Percentiles rank a stretch among this genome's conserved stretches.
These are phyloP conservation scores for Halophytophthora batemanensis DNA, from an alignment of 352 stramenopile species.

Conservation along the genomic window DNA sequence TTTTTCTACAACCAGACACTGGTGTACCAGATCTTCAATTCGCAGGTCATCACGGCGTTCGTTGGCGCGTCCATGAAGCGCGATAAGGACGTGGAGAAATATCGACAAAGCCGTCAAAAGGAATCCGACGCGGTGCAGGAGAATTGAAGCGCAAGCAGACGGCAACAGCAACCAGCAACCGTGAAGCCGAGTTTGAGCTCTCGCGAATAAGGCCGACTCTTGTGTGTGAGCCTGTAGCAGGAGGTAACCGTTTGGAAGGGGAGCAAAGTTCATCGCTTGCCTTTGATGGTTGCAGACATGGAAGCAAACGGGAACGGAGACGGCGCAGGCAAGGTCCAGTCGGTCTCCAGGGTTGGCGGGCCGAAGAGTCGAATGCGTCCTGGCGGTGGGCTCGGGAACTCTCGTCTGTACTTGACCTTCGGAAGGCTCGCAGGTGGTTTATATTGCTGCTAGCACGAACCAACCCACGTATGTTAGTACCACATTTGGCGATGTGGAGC, in stretches of 20 bases:
- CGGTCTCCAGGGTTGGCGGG: background rate
- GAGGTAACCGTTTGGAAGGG: background rate
- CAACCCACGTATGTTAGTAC: no score
- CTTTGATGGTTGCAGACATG: slow-evolving; percentile 26
- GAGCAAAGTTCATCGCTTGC: slow-evolving; percentile 33
- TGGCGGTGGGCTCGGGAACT: slow-evolving; percentile 39
- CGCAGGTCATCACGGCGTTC: slow-evolving; percentile 74
- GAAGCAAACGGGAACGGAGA: slow-evolving; percentile 24
- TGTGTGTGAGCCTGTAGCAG: background rate
- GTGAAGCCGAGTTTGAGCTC: background rate
- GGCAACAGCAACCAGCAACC: background rate
- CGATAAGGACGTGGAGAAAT: slow-evolving; percentile 77
- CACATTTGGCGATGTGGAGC: background rate
- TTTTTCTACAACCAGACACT: slow-evolving; percentile 90
- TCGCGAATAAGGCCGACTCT: background rate
- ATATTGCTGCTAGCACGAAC: slow-evolving; percentile 2
- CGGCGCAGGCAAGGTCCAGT: slow-evolving; percentile 10
- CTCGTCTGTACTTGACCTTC: slow-evolving; percentile 38
- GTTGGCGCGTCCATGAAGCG: slow-evolving; percentile 77
- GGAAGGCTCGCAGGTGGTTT: slow-evolving; percentile 9
- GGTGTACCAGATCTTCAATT: slow-evolving; percentile 84
- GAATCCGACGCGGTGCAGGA: slow-evolving; percentile 9
- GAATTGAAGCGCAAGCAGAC: slow-evolving; percentile 13
- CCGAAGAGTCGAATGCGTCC: slow-evolving; percentile 34
- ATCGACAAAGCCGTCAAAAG: slow-evolving; percentile 20